Conservation (phyloP, 2,329 filamentous ascomycete genomes). For the Aureobasidium mangrovei region DNA sequence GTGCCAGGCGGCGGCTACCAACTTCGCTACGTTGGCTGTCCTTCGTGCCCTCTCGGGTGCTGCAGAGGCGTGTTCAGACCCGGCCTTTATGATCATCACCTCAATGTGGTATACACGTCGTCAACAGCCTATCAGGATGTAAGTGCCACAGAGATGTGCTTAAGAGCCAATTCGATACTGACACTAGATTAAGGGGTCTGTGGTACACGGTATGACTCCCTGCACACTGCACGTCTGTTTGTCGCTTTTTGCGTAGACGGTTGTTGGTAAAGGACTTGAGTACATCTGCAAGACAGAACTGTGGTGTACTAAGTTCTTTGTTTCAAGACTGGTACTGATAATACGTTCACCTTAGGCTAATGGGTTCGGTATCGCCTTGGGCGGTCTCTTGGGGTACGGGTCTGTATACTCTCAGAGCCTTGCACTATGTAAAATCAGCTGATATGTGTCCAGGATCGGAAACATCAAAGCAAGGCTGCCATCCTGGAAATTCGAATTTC, state of each 20-base stretch:
- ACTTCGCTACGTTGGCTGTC: conserved; percentile 45
- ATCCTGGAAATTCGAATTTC: conserved; percentile 58
- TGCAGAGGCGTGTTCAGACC: conserved; percentile 47
- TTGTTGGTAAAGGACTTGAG: too few species aligned
- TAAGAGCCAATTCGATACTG: background rate
- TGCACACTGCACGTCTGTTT: too few species aligned
- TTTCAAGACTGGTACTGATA: too few species aligned
- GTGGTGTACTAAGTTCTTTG: too few species aligned
- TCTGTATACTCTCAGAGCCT: background rate
- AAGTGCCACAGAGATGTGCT: background rate
- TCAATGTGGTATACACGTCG: conserved; percentile 54
- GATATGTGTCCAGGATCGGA: conserved; percentile 39
- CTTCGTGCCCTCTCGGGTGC: conserved; percentile 48
- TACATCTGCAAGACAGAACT: too few species aligned
- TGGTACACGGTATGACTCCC: too few species aligned
- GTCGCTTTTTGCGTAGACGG: too few species aligned
- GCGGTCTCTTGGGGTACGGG: conserved; percentile 44
- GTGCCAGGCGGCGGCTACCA: conserved; percentile 23
- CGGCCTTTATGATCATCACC: conserved; percentile 54
- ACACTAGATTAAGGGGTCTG: background rate
- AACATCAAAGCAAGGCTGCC: conserved; percentile 47
- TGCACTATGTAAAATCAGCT: background rate
- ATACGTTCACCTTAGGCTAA: conserved; percentile 31
- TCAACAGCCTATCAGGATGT: conserved; percentile 51
- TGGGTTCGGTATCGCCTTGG: conserved; percentile 48